These are phyloP conservation scores for Blastocystis sp. DNA, from an alignment of 352 stramenopile species.

Conservation along the genomic window DNA sequence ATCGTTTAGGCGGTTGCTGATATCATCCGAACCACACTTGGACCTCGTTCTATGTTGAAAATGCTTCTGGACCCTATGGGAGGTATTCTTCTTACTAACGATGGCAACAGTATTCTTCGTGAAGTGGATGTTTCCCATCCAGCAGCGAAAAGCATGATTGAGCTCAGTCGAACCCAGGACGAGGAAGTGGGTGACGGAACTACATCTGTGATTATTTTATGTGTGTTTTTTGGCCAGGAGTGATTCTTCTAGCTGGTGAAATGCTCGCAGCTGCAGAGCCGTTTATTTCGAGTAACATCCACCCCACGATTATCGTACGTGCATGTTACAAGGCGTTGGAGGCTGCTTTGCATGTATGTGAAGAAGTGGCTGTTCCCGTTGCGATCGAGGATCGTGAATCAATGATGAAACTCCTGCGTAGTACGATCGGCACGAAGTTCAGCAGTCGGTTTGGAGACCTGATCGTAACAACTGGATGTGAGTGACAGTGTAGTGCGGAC, in stretches of 20 bases:
- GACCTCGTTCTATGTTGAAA: conserved; percentile 94
- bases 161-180: conserved; percentile 93
- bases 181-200: conserved; percentile 99
- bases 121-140: conserved; percentile 94
- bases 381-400: conserved; percentile 86
- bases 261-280: conserved; percentile 91
- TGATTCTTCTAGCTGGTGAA: conserved; percentile 76
- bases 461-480: background rate
- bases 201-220: conserved; percentile 98
- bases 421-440: conserved; percentile 96
- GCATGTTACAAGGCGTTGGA: conserved; percentile 83
- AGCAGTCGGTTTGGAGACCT: conserved; percentile 86
- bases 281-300: conserved; percentile 88
- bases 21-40: conserved; percentile 97
- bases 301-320: conserved; percentile 94
- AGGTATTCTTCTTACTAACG: conserved; percentile 98
- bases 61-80: conserved; percentile 99
- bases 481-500: conserved; percentile 78
- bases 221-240: background rate
- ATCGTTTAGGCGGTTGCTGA: conserved; percentile 79
- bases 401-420: conserved; percentile 90
- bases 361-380: conserved; percentile 82
- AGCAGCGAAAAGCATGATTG: conserved; percentile 98
- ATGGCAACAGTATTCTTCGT: conserved; percentile 96
- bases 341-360: conserved; percentile 81